A percentile compares a stretch with the other conserved stretches of the same genome.
These are phyloP conservation scores for Herpotrichia juniperi DNA, from an alignment of 2,329 filamentous ascomycete species.

Conservation along the genomic window DNA sequence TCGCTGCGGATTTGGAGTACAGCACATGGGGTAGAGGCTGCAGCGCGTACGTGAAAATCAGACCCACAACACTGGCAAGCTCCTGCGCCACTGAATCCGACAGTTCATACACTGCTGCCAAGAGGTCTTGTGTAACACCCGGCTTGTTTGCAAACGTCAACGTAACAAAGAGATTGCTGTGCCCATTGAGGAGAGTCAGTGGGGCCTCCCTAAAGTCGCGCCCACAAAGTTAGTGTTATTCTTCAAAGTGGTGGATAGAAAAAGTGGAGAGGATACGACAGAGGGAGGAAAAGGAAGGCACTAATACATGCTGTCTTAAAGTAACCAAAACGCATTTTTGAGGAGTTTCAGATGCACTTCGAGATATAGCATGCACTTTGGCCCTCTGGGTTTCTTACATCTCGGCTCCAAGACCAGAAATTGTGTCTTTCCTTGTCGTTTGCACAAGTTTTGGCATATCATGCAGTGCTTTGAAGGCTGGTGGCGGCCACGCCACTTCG, in stretches of 20 bases:
- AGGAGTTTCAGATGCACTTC: too few relatives aligned
- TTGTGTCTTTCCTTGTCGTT: conserved; percentile 22
- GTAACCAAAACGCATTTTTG: too few relatives aligned
- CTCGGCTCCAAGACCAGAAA: conserved; percentile 21
- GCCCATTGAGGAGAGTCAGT: conserved; percentile 3
- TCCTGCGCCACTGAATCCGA: conserved; percentile 15
- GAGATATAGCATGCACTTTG: too few relatives aligned
- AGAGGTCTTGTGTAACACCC: conserved; percentile 11
- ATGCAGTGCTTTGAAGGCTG: conserved; percentile 16
- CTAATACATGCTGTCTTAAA: too few relatives aligned
- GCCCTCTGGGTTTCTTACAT: too few relatives aligned
- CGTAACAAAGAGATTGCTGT: conserved; percentile 23
- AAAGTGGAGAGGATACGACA: too few relatives aligned
- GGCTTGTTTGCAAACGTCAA: conserved; percentile 23
- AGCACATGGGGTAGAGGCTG: conserved; percentile 24
- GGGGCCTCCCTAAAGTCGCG: too few relatives aligned
- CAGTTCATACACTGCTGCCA: conserved; percentile 19
- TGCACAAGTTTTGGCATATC: conserved; percentile 17
- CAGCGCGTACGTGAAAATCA: conserved; percentile 22
- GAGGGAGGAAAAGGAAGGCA: too few relatives aligned
- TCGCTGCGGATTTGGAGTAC: conserved; percentile 20
- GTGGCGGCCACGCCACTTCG: conserved; percentile 19
- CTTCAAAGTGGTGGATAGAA: too few relatives aligned
- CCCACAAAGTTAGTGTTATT: too few relatives aligned
- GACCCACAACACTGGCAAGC: conserved; percentile 16